Evolutionary conservation across 176 grass and related monocot species (phyloP).

Genomic region (Paspalum notatum): DNA sequence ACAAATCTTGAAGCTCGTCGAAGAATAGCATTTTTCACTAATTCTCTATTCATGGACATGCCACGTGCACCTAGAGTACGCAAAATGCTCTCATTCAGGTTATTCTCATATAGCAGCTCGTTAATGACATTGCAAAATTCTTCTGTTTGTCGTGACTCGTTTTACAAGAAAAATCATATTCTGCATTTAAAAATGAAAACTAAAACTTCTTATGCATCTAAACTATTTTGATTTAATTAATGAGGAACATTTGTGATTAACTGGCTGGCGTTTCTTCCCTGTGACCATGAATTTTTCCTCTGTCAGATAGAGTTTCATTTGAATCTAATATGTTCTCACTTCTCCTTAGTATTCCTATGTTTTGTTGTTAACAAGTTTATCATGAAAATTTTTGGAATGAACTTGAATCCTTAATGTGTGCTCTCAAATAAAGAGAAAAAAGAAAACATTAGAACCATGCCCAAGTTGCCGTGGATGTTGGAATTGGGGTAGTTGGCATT

Average conservation of each 20-base stretch:
- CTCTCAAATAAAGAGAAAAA: not conserved
- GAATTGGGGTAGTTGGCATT: not conserved
- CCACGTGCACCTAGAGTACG: constrained; percentile 87
- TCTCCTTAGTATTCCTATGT: not conserved
- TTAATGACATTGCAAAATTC: constrained; percentile 1
- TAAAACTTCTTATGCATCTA: constrained; percentile 2
- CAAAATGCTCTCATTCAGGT: constrained; percentile 99
- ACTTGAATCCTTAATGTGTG: constrained; percentile 11
- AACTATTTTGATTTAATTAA: constrained; percentile 18
- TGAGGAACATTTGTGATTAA: not conserved
- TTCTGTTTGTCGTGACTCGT: not conserved
- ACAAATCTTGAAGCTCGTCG: constrained; percentile 93
- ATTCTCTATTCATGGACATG: constrained; percentile 99
- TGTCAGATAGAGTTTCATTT: not conserved
- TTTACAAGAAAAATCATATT: not conserved
- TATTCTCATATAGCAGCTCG: constrained; percentile 34
- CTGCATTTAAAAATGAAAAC: not conserved
- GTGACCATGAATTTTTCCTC: constrained; percentile 17
- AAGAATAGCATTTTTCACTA: constrained; percentile 97
- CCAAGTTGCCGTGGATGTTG: not conserved
- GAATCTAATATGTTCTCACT: constrained; percentile 11
- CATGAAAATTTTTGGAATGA: not conserved
- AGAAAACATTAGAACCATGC: not conserved
- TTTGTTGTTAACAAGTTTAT: not conserved
- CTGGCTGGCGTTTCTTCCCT: constrained; percentile 13